Evolutionary conservation across 2,329 filamentous ascomycete species (phyloP).

Genomic region (Verticillium isaacii): DNA sequence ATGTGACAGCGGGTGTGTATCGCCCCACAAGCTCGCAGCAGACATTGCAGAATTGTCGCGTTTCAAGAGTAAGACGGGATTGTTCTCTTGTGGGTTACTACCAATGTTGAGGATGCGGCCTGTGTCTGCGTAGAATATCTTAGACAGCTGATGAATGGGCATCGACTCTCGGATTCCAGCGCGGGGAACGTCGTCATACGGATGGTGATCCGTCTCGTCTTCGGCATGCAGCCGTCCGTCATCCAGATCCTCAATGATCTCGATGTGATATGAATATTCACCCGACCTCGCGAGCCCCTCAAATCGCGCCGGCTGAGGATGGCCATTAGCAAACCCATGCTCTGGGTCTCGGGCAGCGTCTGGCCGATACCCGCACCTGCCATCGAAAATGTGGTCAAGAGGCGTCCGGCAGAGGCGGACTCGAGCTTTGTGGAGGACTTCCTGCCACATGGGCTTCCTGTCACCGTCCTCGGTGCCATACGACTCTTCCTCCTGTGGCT

Average conservation of each 20-base stretch:
- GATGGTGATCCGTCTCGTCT: slow-evolving; percentile 20
- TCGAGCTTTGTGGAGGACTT: slow-evolving; percentile 88
- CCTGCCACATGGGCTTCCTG: slow-evolving; percentile 80
- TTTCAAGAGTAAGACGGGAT: slow-evolving; percentile 70
- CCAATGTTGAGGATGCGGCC: slow-evolving; percentile 82
- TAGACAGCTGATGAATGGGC: slow-evolving; percentile 63
- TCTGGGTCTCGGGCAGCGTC: background rate
- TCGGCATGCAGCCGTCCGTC: slow-evolving; percentile 50
- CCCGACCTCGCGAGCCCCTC: background rate
- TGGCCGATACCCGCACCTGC: slow-evolving; percentile 23
- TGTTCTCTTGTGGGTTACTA: slow-evolving; percentile 54
- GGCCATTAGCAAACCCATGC: background rate
- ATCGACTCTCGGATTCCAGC: slow-evolving; percentile 49
- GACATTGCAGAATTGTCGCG: slow-evolving; percentile 61
- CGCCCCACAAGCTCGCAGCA: slow-evolving; percentile 39
- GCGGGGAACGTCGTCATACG: slow-evolving; percentile 34
- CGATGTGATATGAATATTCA: slow-evolving; percentile 70
- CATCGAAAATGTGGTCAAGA: slow-evolving; percentile 39
- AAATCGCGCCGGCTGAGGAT: background rate
- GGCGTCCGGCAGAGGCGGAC: slow-evolving; percentile 74
- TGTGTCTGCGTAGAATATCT: slow-evolving; percentile 90
- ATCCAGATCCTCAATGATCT: slow-evolving; percentile 76
- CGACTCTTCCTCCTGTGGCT: slow-evolving; percentile 9
- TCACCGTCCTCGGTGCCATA: slow-evolving; percentile 47
- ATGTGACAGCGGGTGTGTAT: slow-evolving; percentile 17